Evolutionary conservation across 768 basidiomycete genomes (phyloP).

Genomic region (Royoungia palumana): DNA sequence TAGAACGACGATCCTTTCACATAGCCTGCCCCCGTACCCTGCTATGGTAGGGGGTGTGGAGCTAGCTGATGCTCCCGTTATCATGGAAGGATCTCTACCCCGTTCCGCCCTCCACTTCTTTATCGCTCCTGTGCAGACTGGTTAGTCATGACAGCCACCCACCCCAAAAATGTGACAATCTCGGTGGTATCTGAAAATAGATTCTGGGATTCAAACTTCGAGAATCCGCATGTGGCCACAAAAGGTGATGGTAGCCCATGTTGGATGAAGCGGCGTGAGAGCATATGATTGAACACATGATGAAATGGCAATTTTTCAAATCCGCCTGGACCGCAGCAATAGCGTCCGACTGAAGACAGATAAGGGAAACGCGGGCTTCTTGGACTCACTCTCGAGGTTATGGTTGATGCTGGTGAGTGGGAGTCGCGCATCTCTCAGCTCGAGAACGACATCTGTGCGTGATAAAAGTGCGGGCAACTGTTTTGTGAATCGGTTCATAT

Average conservation of each 20-base stretch:
- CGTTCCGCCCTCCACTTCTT: slow-evolving; percentile 68
- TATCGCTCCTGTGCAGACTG: slow-evolving; percentile 47
- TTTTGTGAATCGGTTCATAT: slow-evolving; percentile 87
- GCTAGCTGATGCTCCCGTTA: slow-evolving; percentile 34
- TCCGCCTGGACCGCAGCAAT: not conserved
- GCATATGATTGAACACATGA: slow-evolving; percentile 10
- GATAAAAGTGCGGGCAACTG: slow-evolving; percentile 73
- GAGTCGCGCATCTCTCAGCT: slow-evolving; percentile 88
- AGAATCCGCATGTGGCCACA: slow-evolving; percentile 11
- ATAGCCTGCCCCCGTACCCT: slow-evolving; percentile 38
- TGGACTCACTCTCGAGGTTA: slow-evolving; percentile 70
- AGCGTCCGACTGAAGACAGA: not conserved
- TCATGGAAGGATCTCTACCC: slow-evolving; percentile 50
- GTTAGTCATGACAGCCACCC: slow-evolving; percentile 17
- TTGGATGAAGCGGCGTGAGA: slow-evolving; percentile 21
- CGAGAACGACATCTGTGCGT: slow-evolving; percentile 87
- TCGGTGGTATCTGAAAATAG: slow-evolving; percentile 9
- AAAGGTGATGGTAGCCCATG: slow-evolving; percentile 12
- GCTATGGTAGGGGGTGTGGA: slow-evolving; percentile 3
- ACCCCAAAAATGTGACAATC: slow-evolving; percentile 11
- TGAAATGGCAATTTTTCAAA: slow-evolving; percentile 16
- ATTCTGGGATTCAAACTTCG: slow-evolving; percentile 8
- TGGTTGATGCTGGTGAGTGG: slow-evolving; percentile 94
- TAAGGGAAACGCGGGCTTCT: not conserved
- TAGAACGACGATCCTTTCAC: slow-evolving; percentile 86